phyloP scores from a whole-genome alignment of 345 rosid species.

The Eucalyptus leucophloia region DNA sequence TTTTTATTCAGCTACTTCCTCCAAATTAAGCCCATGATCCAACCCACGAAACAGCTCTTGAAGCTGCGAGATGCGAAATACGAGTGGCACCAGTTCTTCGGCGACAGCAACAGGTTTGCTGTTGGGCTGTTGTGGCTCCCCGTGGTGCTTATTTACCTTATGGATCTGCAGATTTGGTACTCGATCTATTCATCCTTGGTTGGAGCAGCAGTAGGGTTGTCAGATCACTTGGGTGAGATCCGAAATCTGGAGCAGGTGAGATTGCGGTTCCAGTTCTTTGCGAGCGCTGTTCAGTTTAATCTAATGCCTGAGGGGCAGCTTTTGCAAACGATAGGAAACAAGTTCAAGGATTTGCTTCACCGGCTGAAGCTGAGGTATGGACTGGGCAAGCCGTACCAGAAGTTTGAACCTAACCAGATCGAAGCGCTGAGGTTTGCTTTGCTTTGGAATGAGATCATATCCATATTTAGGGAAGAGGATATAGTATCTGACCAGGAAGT shows the following conservation, averaged over 20 bases:
- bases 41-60: slow-evolving; percentile 43
- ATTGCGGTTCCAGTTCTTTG: slow-evolving; percentile 88
- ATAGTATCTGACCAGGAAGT: slow-evolving; percentile 78
- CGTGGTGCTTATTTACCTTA: slow-evolving; percentile 59
- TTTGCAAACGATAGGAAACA: slow-evolving; percentile 58
- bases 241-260: slow-evolving; percentile 70
- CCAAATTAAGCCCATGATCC: slow-evolving; percentile 72
- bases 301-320: slow-evolving; percentile 85
- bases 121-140: slow-evolving; percentile 75
- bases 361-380: slow-evolving; percentile 88
- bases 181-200: slow-evolving; percentile 55
- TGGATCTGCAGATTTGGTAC: slow-evolving; percentile 97
- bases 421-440: slow-evolving; percentile 83
- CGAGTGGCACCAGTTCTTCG: slow-evolving; percentile 47
- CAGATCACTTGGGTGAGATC: slow-evolving; percentile 88
- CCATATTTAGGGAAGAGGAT: slow-evolving; percentile 86
- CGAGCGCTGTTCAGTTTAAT: slow-evolving; percentile 92
- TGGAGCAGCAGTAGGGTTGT: slow-evolving; percentile 77
- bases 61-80: slow-evolving; percentile 18
- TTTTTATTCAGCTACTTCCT: slow-evolving; percentile 68
- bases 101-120: slow-evolving; percentile 46
- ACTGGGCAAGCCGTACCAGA: slow-evolving; percentile 75
- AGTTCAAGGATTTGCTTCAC: slow-evolving; percentile 58
- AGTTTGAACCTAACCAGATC: slow-evolving; percentile 79
- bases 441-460: slow-evolving; percentile 85